Evolutionary conservation across 352 stramenopile species (phyloP).

Genomic region (Pythium aphanidermatum): DNA sequence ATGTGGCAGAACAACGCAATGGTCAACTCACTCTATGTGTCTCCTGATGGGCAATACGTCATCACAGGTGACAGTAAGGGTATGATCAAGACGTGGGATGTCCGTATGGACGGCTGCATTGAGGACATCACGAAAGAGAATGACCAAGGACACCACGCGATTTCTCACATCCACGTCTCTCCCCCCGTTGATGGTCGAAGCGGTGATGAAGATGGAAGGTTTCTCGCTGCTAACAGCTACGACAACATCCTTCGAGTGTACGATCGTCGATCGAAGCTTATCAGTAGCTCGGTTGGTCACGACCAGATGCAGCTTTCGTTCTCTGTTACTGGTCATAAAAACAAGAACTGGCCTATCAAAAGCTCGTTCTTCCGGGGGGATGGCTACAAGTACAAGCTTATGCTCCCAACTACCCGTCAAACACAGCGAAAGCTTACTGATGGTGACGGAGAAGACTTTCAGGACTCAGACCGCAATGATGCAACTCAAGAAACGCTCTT

Average conservation of each 20-base stretch:
- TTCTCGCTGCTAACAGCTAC: slow-evolving; percentile 84
- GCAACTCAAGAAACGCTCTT: slow-evolving; percentile 62
- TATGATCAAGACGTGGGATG: slow-evolving; percentile 85
- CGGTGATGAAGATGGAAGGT: slow-evolving; percentile 67
- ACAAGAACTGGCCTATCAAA: slow-evolving; percentile 90
- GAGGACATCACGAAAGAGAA: slow-evolving; percentile 77
- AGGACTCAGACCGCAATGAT: slow-evolving; percentile 42
- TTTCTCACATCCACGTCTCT: slow-evolving; percentile 80
- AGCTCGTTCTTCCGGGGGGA: slow-evolving; percentile 86
- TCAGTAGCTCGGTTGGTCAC: slow-evolving; percentile 59
- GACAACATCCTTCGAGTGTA: slow-evolving; percentile 89
- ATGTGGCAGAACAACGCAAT: slow-evolving; percentile 83
- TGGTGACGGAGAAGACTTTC: slow-evolving; percentile 67
- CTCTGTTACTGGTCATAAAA: slow-evolving; percentile 79
- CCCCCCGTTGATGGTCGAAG: slow-evolving; percentile 49
- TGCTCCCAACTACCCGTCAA: slow-evolving; percentile 44
- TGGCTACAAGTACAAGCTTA: slow-evolving; percentile 83
- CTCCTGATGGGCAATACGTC: slow-evolving; percentile 66
- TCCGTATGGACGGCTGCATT: slow-evolving; percentile 74
- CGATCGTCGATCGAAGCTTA: slow-evolving; percentile 75
- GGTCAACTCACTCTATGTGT: slow-evolving; percentile 82
- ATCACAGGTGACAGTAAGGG: slow-evolving; percentile 83
- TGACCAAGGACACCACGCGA: slow-evolving; percentile 67
- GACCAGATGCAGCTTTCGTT: slow-evolving; percentile 79
- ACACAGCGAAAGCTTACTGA: slow-evolving; percentile 69